phyloP scores from a whole-genome alignment of 2,329 filamentous ascomycete species.

The Neonectria faginata region DNA sequence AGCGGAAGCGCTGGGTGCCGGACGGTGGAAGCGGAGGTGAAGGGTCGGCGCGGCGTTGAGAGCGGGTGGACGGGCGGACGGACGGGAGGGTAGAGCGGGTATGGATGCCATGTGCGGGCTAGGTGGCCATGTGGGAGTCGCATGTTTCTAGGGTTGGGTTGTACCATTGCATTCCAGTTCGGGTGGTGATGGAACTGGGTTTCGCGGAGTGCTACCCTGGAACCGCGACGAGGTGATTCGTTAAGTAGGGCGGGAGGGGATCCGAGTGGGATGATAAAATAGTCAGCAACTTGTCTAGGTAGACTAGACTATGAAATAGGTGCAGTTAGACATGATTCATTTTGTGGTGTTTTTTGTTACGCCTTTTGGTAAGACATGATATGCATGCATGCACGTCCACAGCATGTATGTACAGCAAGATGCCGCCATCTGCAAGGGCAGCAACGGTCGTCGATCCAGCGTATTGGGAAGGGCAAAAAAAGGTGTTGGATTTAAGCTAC shows the following conservation, averaged over 20 bases:
- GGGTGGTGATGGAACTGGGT: not conserved
- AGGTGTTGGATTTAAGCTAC: not conserved
- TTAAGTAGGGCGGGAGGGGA: not conserved
- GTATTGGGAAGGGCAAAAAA: not conserved
- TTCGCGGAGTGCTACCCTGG: conserved; percentile 2
- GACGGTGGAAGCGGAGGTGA: not conserved
- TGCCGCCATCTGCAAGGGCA: conserved; percentile 20
- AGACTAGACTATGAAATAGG: too few relatives aligned
- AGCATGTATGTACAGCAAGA: not conserved
- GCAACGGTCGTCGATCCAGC: not conserved
- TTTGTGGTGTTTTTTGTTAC: too few relatives aligned
- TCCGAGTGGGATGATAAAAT: not conserved
- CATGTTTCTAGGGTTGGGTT: not conserved
- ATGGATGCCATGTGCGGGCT: conserved; percentile 9
- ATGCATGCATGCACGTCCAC: conserved; percentile 25
- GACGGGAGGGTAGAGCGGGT: conserved; percentile 19
- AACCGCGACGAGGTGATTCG: conserved; percentile 9
- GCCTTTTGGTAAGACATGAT: not conserved
- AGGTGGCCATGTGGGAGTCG: conserved; percentile 17
- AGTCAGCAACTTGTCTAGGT: too few relatives aligned
- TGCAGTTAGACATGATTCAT: not conserved
- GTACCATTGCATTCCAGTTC: conserved; percentile 2
- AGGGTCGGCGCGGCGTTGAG: conserved; percentile 21
- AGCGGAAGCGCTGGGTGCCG: not conserved
- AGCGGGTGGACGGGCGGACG: conserved; percentile 28